Evolutionary conservation across 495 filamentous ascomycete species (phyloP).

Genomic region (Xylaria telfairii): DNA sequence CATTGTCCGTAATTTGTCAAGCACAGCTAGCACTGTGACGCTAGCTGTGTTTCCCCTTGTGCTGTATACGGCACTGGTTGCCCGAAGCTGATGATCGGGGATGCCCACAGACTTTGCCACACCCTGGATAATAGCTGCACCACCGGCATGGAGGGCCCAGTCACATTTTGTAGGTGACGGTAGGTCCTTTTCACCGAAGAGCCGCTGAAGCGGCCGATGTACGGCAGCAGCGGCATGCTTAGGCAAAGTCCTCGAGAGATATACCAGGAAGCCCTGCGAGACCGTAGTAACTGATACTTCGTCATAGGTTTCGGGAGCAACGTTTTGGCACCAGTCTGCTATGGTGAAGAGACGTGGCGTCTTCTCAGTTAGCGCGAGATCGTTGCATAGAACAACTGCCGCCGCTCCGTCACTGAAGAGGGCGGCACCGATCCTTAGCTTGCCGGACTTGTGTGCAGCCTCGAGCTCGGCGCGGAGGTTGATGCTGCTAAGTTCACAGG

Average conservation of each 20-base stretch:
- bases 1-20: constrained; percentile 47
- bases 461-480: constrained; percentile 48
- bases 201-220: constrained; percentile 27
- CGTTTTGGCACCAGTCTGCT: constrained; percentile 36
- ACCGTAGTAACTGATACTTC: constrained; percentile 42
- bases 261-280: constrained; percentile 33
- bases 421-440: constrained; percentile 45
- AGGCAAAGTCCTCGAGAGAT: constrained; percentile 23
- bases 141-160: constrained; percentile 58
- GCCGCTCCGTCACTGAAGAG: constrained; percentile 56
- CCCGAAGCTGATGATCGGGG: constrained; percentile 43
- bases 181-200: constrained; percentile 13
- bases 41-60: constrained; percentile 21
- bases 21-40: constrained; percentile 43
- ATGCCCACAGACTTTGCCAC: constrained; percentile 43
- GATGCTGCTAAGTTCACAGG: constrained; percentile 51
- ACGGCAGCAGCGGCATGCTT: constrained; percentile 24
- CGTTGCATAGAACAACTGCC: constrained; percentile 53
- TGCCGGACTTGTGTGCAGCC: constrained; percentile 36
- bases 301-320: constrained; percentile 33
- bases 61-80: constrained; percentile 14
- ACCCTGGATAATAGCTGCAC: constrained; percentile 52
- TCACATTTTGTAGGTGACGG: constrained; percentile 43
- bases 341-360: constrained; percentile 22
- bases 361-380: constrained; percentile 22